Evolutionary conservation across 139 green algal genomes (phyloP), one percentile per base, ranked within the genome.

Genomic region (Eudorina sp.): DNA sequence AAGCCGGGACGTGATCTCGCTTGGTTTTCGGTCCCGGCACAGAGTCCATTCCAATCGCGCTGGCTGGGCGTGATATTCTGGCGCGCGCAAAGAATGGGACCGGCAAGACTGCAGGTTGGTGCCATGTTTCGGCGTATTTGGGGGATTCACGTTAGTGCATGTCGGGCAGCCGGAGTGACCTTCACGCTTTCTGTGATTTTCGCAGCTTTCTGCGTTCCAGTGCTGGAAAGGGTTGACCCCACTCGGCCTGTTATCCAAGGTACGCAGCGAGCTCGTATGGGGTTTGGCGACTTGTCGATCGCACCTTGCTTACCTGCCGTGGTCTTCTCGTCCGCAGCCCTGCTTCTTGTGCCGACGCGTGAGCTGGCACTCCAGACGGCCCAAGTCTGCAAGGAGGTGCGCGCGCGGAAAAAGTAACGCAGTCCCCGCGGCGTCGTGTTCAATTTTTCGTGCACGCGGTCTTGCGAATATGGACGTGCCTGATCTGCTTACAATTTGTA

Each of bases 81-180:
- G 98, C 98, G 7, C 94, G 98, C n/a, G 98, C 98, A 73, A 99
- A 99, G 92, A 99, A 99, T 91, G 98, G 98, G 64, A 99, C 98
- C 9, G 98, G 98, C 69, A 99, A 99, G 91, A 99, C 98, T 0
- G 98, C 98, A 78, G 81, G 81, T 87, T 9, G 41, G 80, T 86
- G 13, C 46, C 18, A n/a, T n/a, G n/a, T n/a, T n/a, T n/a, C n/a
- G n/a, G n/a, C n/a, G n/a, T n/a, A n/a, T n/a, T n/a, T n/a, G n/a
- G n/a, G n/a, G n/a, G n/a, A n/a, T n/a, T n/a, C n/a, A n/a, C n/a
- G n/a, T n/a, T n/a, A n/a, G n/a, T n/a, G n/a, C n/a, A n/a, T n/a
- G 72, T 80, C 41, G 41, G 66, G 66, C 14, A 31, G 51, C 13
- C 51, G 66, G 31, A 75, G 18, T 75, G 13, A 38, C 31, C 38